Conservation (phyloP, 495 filamentous ascomycete species). For the Neurospora hispaniola region DNA sequence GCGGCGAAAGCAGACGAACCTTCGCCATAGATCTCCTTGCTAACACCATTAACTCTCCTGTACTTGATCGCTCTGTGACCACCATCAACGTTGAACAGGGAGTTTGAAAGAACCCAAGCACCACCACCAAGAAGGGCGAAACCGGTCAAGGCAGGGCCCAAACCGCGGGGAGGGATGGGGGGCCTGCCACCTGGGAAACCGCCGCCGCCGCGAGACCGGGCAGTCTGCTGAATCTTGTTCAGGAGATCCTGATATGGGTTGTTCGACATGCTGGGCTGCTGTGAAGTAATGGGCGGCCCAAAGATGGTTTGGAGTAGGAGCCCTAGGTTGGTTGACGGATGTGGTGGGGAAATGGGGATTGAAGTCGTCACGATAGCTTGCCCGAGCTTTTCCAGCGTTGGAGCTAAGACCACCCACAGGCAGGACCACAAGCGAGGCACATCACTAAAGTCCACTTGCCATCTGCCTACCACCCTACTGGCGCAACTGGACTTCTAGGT, state of each 20-base stretch:
- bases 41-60: conserved; percentile 82
- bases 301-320: conserved; percentile 8
- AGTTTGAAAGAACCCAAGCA: conserved; percentile 54
- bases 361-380: neutral
- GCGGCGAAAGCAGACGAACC: conserved; percentile 41
- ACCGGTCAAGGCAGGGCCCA: conserved; percentile 22
- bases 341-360: neutral
- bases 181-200: conserved; percentile 31
- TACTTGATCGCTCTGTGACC: conserved; percentile 99
- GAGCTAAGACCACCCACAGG: neutral
- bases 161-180: conserved; percentile 13
- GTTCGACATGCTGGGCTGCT: conserved; percentile 33
- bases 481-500: neutral
- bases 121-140: conserved; percentile 53
- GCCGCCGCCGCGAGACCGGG: conserved; percentile 16
- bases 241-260: conserved; percentile 36
- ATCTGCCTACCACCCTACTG: neutral
- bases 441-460: neutral
- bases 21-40: conserved; percentile 94
- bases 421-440: neutral
- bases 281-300: neutral
- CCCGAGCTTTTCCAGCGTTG: neutral
- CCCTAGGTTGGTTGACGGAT: neutral
- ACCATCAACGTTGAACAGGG: conserved; percentile 98
- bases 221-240: conserved; percentile 20